A percentile compares a stretch with the other conserved stretches of the same genome.
Conservation (phyloP, 2,329 filamentous ascomycete species). For the Penicillium sp. region DNA sequence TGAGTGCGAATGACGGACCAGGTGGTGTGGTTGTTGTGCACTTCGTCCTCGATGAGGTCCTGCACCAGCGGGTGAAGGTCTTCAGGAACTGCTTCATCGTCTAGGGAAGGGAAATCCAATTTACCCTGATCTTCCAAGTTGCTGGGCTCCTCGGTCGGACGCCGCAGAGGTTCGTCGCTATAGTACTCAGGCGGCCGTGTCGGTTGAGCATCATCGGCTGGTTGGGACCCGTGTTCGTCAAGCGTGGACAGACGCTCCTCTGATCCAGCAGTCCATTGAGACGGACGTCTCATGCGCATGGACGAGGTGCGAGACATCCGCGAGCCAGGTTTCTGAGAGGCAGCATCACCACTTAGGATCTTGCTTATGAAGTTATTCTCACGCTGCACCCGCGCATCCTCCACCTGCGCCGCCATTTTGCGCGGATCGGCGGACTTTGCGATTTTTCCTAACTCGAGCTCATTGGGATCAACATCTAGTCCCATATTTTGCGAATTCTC, state of each 20-base stretch:
- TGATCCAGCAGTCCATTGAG: slow-evolving; percentile 9
- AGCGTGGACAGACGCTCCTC: slow-evolving; percentile 23
- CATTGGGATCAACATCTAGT: slow-evolving; percentile 39
- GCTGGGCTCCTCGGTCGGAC: slow-evolving; percentile 18
- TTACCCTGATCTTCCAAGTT: slow-evolving; percentile 9
- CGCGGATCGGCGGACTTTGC: slow-evolving; percentile 35
- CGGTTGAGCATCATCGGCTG: slow-evolving; percentile 6
- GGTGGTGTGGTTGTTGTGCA: slow-evolving; percentile 47
- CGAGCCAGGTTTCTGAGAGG: slow-evolving; percentile 14
- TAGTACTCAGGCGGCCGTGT: slow-evolving; percentile 3
- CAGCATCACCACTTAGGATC: slow-evolving; percentile 27
- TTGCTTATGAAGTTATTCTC: slow-evolving; percentile 40
- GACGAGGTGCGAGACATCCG: slow-evolving; percentile 26
- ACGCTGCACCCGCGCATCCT: slow-evolving; percentile 40
- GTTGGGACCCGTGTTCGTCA: slow-evolving; percentile 20
- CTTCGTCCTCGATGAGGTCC: slow-evolving; percentile 43
- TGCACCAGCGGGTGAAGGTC: slow-evolving; percentile 45
- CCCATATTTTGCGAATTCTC: slow-evolving; percentile 32
- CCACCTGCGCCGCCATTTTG: slow-evolving; percentile 43
- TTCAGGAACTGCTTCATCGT: slow-evolving; percentile 36
- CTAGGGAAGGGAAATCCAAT: slow-evolving; percentile 18
- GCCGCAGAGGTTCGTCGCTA: slow-evolving; percentile 19
- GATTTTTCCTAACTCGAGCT: slow-evolving; percentile 43
- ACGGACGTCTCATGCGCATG: slow-evolving; percentile 17
- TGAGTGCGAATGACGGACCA: slow-evolving; percentile 49